Evolutionary conservation across 495 filamentous ascomycete species (phyloP).

Genomic region (Hypoxylon fuscum): DNA sequence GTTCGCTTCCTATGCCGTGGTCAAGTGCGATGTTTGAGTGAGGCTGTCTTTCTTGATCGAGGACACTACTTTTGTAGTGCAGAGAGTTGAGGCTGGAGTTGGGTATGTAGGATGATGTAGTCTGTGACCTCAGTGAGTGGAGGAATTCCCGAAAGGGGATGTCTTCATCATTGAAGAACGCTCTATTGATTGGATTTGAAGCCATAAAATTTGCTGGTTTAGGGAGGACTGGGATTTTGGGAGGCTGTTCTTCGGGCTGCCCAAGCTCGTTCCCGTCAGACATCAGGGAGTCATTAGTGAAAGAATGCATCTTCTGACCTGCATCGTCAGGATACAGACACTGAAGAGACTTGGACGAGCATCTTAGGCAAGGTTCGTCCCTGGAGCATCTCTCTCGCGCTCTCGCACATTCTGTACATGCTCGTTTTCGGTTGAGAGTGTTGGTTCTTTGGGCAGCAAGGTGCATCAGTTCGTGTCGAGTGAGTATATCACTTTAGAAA

Average conservation of each 20-base stretch:
- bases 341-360: slow-evolving; percentile 58
- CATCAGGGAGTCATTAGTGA: slow-evolving; percentile 6
- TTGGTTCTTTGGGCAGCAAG: slow-evolving; percentile 53
- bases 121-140: slow-evolving; percentile 19
- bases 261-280: slow-evolving; percentile 17
- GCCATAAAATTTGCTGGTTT: slow-evolving; percentile 13
- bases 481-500: slow-evolving; percentile 60
- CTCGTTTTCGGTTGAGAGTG: slow-evolving; percentile 61
- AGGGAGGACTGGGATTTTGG: slow-evolving; percentile 9
- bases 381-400: slow-evolving; percentile 66
- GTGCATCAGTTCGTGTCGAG: slow-evolving; percentile 65
- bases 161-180: slow-evolving; percentile 18
- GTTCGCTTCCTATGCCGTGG: slow-evolving; percentile 1
- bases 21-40: background rate
- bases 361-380: slow-evolving; percentile 61
- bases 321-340: slow-evolving; percentile 58
- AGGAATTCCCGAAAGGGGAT: slow-evolving; percentile 25
- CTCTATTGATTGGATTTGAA: slow-evolving; percentile 4
- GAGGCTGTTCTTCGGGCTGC: slow-evolving; percentile 26
- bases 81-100: background rate
- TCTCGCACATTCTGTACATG: slow-evolving; percentile 65
- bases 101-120: slow-evolving; percentile 12
- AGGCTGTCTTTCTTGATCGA: slow-evolving; percentile 1
- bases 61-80: slow-evolving; percentile 3
- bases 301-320: slow-evolving; percentile 13